phyloP scores from a whole-genome alignment of 495 filamentous ascomycete genomes.

The Beverwykella pulmonaria region DNA sequence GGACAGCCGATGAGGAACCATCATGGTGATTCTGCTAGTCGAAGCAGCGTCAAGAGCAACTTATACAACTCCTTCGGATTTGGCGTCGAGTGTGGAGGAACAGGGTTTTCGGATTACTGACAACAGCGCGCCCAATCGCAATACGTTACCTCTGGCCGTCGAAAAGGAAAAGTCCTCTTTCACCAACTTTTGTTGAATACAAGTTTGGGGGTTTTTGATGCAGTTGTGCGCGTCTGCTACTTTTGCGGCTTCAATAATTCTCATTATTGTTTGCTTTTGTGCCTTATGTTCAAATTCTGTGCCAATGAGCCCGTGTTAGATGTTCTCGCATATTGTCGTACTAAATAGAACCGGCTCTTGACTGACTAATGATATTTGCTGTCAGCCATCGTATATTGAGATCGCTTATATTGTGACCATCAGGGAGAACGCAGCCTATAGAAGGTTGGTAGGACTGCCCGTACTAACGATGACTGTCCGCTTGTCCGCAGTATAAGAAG shows the following conservation, averaged over 20 bases:
- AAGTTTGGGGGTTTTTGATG: constrained; percentile 76
- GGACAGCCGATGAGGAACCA: constrained; percentile 89
- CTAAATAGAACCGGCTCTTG: constrained; percentile 83
- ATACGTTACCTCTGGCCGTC: constrained; percentile 97
- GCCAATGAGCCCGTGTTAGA: constrained; percentile 82
- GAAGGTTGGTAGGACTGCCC: too few relatives aligned
- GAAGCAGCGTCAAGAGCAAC: constrained; percentile 84
- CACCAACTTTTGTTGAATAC: constrained; percentile 91
- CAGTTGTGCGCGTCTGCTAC: constrained; percentile 94
- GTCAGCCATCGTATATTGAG: constrained; percentile 90
- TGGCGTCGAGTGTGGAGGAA: constrained; percentile 90
- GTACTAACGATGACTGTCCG: too few relatives aligned
- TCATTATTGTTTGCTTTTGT: constrained; percentile 29
- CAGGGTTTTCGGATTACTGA: constrained; percentile 88
- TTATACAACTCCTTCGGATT: constrained; percentile 91
- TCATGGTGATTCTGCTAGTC: constrained; percentile 86
- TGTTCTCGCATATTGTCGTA: constrained; percentile 83
- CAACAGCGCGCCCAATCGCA: constrained; percentile 81
- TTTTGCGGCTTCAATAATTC: constrained; percentile 76
- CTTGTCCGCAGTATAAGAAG: too few relatives aligned
- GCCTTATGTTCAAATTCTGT: constrained; percentile 50
- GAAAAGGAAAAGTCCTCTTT: constrained; percentile 86
- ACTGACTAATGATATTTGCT: constrained; percentile 84
- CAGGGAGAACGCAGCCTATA: too few relatives aligned
- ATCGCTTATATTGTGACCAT: constrained; percentile 75